These are phyloP conservation scores for Diaporthe amygdali DNA, from an alignment of 2,329 filamentous ascomycete genomes.

Conservation along the genomic window DNA sequence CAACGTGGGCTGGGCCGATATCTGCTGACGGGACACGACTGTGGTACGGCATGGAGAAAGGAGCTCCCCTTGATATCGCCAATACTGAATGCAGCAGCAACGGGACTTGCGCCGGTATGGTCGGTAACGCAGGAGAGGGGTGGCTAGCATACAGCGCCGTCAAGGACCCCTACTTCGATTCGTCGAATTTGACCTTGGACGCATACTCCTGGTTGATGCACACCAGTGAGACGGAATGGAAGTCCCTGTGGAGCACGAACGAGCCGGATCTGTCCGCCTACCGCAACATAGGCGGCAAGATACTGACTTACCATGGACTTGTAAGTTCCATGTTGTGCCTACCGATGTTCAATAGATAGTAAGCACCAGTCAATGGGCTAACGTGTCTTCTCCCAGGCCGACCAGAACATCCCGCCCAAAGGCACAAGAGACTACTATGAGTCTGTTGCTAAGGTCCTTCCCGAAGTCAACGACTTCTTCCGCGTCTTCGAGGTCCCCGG, in stretches of 20 bases:
- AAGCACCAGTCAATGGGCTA: neutral
- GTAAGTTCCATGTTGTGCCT: neutral
- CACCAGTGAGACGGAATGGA: neutral
- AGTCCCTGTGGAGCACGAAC: neutral
- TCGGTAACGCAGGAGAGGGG: neutral
- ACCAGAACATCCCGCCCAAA: neutral
- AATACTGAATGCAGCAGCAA: neutral
- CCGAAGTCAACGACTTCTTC: slow-evolving; percentile 32
- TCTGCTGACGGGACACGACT: neutral
- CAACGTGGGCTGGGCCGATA: neutral
- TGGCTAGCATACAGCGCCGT: neutral
- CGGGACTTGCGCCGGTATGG: neutral
- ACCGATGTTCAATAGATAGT: neutral
- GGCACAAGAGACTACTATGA: neutral
- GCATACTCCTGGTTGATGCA: neutral
- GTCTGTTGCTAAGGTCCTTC: neutral
- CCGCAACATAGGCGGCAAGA: neutral
- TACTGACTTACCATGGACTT: neutral
- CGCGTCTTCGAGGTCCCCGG: slow-evolving; percentile 37
- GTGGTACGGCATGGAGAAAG: neutral
- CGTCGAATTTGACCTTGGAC: neutral
- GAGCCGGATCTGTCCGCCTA: neutral
- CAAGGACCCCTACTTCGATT: neutral
- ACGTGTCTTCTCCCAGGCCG: neutral
- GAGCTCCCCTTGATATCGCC: neutral